Evolutionary conservation across 495 filamentous ascomycete species (phyloP), one percentile per base, ranked within the genome.

Genomic region (Penicillium antarcticum): DNA sequence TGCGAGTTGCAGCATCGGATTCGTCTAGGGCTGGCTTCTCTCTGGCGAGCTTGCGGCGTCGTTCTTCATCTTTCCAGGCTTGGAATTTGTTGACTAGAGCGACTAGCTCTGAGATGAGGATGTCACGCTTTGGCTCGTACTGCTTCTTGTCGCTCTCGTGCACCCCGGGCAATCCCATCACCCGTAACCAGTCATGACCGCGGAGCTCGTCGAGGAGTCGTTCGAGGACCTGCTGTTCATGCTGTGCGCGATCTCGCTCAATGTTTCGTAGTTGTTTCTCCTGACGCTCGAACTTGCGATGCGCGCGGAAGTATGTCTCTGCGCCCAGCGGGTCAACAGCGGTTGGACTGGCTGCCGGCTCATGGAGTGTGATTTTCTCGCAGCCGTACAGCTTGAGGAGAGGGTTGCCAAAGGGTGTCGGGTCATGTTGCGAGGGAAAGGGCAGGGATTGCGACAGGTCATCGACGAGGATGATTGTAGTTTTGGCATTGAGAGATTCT

Each of bases 261-360:
- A 92, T 87, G 62, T 97, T 97, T 29, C 94, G 87, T 16, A 95
- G 84, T 24, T 91, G 87, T 58, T 92, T 95, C 69, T 99, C 94
- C 59, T 87, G 79, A n/a, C 91, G 77, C 60, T 95, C 89, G 45
- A 88, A 83, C 51, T 86, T 85, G 33, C 83, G 80, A 63, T 97
- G 91, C 0, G 85, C 75, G 2, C 80, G 76, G 53, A 84, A 80
- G 66, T 83, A 95, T 40, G 82, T 61, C 0, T 73, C 70, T 60
- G 95, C 89, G 31, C 78, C 70, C 10, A 95, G 73, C 0, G 88
- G 87, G 59, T 97, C 90, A 8, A 44, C 33, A 11, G 36, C 46
- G 5, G 48, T 33, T 14, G 41, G 16, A 1, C 33, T 39, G 19
- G 36, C 42, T 13, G 45, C 39, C 0, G 56, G 48, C 13, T 61